Evolutionary conservation across 23 red algal species (phyloP).

Genomic region (Gracilaria domingensis): DNA sequence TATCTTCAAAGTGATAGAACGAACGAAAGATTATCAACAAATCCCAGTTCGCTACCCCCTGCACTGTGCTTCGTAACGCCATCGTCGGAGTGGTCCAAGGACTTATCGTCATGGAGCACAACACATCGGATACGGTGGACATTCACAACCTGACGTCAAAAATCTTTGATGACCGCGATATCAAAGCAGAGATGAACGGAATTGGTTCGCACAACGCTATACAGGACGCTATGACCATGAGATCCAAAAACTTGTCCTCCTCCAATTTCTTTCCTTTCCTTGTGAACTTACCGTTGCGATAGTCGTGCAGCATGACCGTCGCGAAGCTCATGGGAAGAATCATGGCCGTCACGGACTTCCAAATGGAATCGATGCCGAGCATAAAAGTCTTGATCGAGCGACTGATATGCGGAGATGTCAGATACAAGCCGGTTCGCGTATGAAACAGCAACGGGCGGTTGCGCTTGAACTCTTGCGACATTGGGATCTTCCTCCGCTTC

Average conservation of each 20-base stretch:
- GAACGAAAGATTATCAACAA: too few relatives aligned
- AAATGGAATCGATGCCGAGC: neutral
- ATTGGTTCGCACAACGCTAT: too few relatives aligned
- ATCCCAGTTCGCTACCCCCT: too few relatives aligned
- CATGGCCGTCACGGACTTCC: slow-evolving; percentile 16
- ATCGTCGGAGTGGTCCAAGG: too few relatives aligned
- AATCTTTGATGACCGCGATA: too few relatives aligned
- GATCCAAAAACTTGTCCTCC: slow-evolving; percentile 38
- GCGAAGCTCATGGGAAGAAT: slow-evolving; percentile 22
- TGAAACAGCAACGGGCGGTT: neutral
- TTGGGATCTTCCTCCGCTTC: neutral
- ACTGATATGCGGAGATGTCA: neutral
- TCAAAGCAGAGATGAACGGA: too few relatives aligned
- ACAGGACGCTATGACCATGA: too few relatives aligned
- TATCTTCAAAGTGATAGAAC: too few relatives aligned
- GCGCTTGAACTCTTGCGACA: neutral
- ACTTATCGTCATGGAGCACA: too few relatives aligned
- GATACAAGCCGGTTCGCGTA: neutral
- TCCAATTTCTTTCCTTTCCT: neutral
- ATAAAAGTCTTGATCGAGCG: neutral
- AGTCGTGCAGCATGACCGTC: slow-evolving; percentile 32
- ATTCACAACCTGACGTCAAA: too few relatives aligned
- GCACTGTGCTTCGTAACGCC: too few relatives aligned
- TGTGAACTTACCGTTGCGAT: neutral
- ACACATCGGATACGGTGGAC: too few relatives aligned